Base-by-base conservation (phyloP, 2,329 filamentous ascomycete species). In the Lachnellula suecica region DNA sequence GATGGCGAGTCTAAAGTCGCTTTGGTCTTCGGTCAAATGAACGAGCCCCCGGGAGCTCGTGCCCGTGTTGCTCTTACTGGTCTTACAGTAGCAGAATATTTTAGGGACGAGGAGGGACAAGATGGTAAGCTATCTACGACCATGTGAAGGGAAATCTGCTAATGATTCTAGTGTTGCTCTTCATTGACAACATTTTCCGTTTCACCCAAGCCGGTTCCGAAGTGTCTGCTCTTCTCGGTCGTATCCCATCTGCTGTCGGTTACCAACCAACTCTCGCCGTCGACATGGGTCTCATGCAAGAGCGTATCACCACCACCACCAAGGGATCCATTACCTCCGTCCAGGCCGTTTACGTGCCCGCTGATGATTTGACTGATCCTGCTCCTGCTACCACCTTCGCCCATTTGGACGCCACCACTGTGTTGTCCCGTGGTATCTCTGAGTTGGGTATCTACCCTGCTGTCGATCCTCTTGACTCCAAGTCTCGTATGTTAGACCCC, bases 161-260 rank as follows among this genome's bases (percentile, higher is more conserved):
- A 60, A 72, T 56, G 24, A 25, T 24, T 25, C 5, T 54, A 88
- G 91, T 97, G 84, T 83, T 97, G 74, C 91, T 97, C 76, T 97
- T 97, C 84, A 97, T 97, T 76, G 94, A 99, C 88, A 99, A 99
- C 85, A 97, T 99, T 80, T 97, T 97, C 91, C 89, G 94, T 72
- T 97, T 97, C 85, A 97, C 93, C 65, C 93, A 97, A 82, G 94
- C 94, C 75, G 94, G 94, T 92, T 97, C 94, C 71, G 94, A 99
- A 82, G 94, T 99, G 85, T 97, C 93, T 82, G 94, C 94, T 72
- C 86, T 99, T 74, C 84, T 99, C 64, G 94, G 94, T 83, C 93
- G 94, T 91, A 99, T 99, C 71, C 94, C 94, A 78, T 99, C 94
- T 83, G 94, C 94, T 74, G 94, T 99, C 88, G 94, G 94, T 88